phyloP scores from a whole-genome alignment of 805 yeast species.

The Saturnispora hagleri region DNA sequence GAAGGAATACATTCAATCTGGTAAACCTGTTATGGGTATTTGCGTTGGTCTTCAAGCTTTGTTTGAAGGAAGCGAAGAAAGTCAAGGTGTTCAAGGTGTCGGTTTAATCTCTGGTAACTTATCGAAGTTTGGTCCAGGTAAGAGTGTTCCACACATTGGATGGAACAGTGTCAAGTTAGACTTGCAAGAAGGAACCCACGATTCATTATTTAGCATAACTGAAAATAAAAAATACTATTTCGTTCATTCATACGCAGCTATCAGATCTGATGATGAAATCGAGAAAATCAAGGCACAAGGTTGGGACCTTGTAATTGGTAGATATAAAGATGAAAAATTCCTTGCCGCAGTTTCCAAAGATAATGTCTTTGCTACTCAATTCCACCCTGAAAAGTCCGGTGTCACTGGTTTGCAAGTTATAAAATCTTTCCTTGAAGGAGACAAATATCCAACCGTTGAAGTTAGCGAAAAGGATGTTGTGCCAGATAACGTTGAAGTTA shows the following conservation, averaged over 20 bases:
- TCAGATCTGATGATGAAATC: slow-evolving; percentile 30
- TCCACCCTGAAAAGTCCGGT: slow-evolving; percentile 99
- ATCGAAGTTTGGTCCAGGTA: slow-evolving; percentile 52
- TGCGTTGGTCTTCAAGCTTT: slow-evolving; percentile 94
- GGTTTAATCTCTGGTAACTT: slow-evolving; percentile 47
- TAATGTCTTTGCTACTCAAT: slow-evolving; percentile 90
- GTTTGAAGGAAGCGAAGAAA: slow-evolving; percentile 67
- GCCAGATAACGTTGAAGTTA: slow-evolving; percentile 16
- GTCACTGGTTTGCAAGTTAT: slow-evolving; percentile 75
- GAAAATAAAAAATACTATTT: slow-evolving; percentile 73
- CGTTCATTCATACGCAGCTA: slow-evolving; percentile 89
- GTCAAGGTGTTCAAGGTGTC: slow-evolving; percentile 49
- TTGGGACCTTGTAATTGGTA: slow-evolving; percentile 69
- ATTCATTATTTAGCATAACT: slow-evolving; percentile 51
- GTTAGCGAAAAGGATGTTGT: not conserved
- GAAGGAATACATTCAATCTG: slow-evolving; percentile 56
- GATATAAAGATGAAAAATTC: slow-evolving; percentile 71
- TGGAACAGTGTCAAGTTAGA: slow-evolving; percentile 52
- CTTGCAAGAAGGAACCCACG: slow-evolving; percentile 9
- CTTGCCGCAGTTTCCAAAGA: slow-evolving; percentile 72
- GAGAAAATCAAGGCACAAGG: slow-evolving; percentile 24
- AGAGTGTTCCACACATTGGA: slow-evolving; percentile 94
- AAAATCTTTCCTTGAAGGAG: slow-evolving; percentile 54
- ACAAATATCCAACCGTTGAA: slow-evolving; percentile 17
- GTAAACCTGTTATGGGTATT: slow-evolving; percentile 88